Percentiles rank a stretch among this genome's conserved stretches.
These are phyloP conservation scores for Didymella arachidicola DNA, from an alignment of 2,329 filamentous ascomycete genomes.

Conservation along the genomic window DNA sequence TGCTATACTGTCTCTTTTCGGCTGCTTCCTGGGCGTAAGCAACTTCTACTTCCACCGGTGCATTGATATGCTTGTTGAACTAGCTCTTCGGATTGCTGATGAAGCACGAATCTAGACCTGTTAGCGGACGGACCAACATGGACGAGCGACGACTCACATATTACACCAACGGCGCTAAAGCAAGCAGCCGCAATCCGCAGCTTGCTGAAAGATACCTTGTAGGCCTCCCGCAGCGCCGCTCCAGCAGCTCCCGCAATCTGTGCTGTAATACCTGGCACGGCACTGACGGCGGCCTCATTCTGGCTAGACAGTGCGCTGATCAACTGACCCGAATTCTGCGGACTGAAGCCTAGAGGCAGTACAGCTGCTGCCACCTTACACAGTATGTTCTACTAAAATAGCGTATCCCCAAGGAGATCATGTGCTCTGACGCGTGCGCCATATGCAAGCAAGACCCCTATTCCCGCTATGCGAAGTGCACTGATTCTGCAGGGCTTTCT, in stretches of 20 bases:
- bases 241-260: neutral
- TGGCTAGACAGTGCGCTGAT: neutral
- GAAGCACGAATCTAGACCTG: neutral
- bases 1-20: neutral
- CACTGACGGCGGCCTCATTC: neutral
- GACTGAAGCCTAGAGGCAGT: neutral
- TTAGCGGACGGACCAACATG: neutral
- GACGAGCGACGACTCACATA: neutral
- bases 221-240: neutral
- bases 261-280: neutral
- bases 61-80: neutral
- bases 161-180: neutral
- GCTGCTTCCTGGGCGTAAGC: neutral
- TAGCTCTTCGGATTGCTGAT: conserved; percentile 3
- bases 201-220: neutral
- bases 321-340: neutral
- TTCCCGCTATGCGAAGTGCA: too few relatives aligned
- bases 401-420: too few relatives aligned
- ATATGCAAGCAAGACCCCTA: too few relatives aligned
- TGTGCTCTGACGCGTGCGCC: too few relatives aligned
- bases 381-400: neutral
- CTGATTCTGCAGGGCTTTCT: too few relatives aligned
- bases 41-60: neutral
- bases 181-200: neutral
- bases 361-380: neutral